Evolutionary conservation across 2,329 filamentous ascomycete genomes (phyloP), one percentile per base, ranked within the genome.

Genomic region (Colletotrichum gloeosporioides): DNA sequence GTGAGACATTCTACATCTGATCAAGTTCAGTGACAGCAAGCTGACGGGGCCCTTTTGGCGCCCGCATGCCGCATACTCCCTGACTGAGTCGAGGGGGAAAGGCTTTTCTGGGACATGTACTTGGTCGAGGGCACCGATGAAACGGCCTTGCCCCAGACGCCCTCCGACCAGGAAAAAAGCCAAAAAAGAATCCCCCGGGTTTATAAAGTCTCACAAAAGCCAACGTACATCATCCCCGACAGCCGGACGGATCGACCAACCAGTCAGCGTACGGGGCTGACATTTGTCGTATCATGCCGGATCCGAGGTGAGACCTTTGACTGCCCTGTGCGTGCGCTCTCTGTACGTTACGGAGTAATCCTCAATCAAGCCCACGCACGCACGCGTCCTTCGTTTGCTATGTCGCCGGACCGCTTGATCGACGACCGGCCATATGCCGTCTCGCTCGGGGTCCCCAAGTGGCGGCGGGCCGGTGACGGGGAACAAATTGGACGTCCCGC

Each of bases 281-380:
- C 63, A 73, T 75, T 53, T 53, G 53, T 75, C 62, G 73, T 53
- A 73, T 75, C 69, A 64, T 68, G 44, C 44, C 69, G 69, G 73
- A 59, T 67, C 69, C 69, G 25, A 61, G 53, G 55, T 63, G 69
- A 75, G 69, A 68, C 61, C 73, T 36, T 57, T 31, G 69, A 63
- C 69, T 75, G 73, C 69, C 73, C 69, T 73, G 69, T 75, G 73
- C 69, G 39, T 39, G 4, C 12, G 12, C 22, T 9, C 16, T 31
- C 59, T 49, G 39, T 6, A 8, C 36, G 8, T 10, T 49, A 12
- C 18, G 39, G 18, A 49, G 39, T 0, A 53, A 22, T 53, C 44
- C 44, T 22, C 44, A 22, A 22, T 53, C 59, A 32, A 32, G 15
- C 49, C 44, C 3, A 65, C 32, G 32, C 16, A n/a, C 22, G 22